Conservation (phyloP, 805 yeast genomes). For the Candida methanosorbosa region DNA sequence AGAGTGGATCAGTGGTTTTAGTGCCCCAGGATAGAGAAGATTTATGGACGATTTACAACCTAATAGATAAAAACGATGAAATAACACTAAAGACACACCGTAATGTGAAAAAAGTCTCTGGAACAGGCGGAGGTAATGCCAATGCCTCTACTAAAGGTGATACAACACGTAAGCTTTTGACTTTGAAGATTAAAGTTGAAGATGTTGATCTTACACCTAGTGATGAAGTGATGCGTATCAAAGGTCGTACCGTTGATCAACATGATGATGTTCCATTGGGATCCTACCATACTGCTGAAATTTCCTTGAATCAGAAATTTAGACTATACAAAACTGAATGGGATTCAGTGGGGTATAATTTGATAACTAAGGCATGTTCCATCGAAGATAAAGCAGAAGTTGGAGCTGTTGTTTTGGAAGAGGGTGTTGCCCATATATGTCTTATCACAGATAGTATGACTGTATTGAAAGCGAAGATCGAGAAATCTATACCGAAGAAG, state of each 20-base stretch:
- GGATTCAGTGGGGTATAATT: slow-evolving; percentile 63
- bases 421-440: slow-evolving; percentile 92
- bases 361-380: slow-evolving; percentile 62
- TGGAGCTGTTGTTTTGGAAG: slow-evolving; percentile 90
- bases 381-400: slow-evolving; percentile 79
- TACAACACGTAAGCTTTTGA: slow-evolving; percentile 48
- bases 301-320: slow-evolving; percentile 61
- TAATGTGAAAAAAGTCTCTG: slow-evolving; percentile 36
- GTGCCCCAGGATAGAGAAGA: slow-evolving; percentile 88
- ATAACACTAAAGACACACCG: slow-evolving; percentile 62
- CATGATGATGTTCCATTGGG: slow-evolving; percentile 76
- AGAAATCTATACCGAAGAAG: slow-evolving; percentile 78
- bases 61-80: slow-evolving; percentile 69
- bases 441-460: slow-evolving; percentile 86
- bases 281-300: slow-evolving; percentile 80
- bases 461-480: slow-evolving; percentile 68
- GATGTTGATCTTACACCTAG: slow-evolving; percentile 71
- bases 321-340: slow-evolving; percentile 67
- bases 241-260: slow-evolving; percentile 65
- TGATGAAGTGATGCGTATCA: slow-evolving; percentile 67
- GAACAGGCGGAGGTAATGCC: slow-evolving; percentile 4
- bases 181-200: slow-evolving; percentile 52
- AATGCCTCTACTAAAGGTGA: slow-evolving; percentile 14
- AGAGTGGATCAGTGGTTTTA: slow-evolving; percentile 56
- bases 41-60: slow-evolving; percentile 78